Conservation (phyloP, 169 alveolate genomes). For the Plasmodium gallinaceum region DNA sequence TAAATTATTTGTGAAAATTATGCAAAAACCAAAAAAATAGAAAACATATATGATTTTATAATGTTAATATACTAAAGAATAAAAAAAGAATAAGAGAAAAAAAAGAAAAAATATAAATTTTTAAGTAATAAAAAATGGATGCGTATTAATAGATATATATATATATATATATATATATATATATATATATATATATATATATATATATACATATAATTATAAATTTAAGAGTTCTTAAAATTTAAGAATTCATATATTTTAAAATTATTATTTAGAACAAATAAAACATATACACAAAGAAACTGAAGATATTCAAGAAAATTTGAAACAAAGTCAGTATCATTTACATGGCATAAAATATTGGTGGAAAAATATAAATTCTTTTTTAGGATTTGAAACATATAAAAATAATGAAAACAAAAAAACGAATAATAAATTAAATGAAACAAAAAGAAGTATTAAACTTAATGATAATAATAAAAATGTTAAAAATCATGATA, state of each 20-base stretch:
- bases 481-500: conserved; percentile 14
- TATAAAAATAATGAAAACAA: conserved; percentile 43
- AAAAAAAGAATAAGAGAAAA: neutral
- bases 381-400: conserved; percentile 55
- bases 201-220: neutral
- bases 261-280: conserved; percentile 50
- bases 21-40: neutral
- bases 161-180: neutral
- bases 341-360: conserved; percentile 74
- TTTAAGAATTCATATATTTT: conserved; percentile 7
- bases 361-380: conserved; percentile 75
- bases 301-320: conserved; percentile 58
- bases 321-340: conserved; percentile 63
- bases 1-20: neutral
- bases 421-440: conserved; percentile 24
- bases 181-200: neutral
- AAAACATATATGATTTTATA: neutral
- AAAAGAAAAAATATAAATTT: too few relatives aligned
- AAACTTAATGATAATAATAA: conserved; percentile 33
- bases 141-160: neutral
- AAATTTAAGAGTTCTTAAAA: neutral
- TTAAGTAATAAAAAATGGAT: neutral
- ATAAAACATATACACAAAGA: conserved; percentile 70
- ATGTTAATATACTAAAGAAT: neutral
- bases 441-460: conserved; percentile 12